Evolutionary conservation across 1,284 basidiomycete genomes (phyloP).

Genomic region (Stygiomarasmius scandens): DNA sequence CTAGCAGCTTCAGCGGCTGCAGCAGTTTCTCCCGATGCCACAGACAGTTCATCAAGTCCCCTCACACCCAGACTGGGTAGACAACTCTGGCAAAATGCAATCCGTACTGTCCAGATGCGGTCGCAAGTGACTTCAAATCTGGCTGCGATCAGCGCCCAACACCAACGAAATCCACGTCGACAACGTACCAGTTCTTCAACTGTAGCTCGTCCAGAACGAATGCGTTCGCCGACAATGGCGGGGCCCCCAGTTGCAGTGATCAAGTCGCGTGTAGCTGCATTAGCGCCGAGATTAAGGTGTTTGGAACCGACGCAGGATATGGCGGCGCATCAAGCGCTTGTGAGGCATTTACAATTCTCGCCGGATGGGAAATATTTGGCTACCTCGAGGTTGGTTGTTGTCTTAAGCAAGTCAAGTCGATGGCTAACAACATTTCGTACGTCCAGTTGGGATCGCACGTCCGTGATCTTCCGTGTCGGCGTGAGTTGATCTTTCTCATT

Average conservation of each 20-base stretch:
- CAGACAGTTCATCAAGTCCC: neutral
- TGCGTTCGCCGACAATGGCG: constrained; percentile 28
- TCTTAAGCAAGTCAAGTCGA: too few species aligned
- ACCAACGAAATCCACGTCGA: constrained; percentile 28
- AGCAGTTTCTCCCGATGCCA: neutral
- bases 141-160: constrained; percentile 26
- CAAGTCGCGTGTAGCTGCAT: constrained; percentile 44
- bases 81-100: constrained; percentile 31
- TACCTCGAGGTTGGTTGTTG: constrained; percentile 58
- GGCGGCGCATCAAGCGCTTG: constrained; percentile 64
- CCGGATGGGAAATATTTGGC: constrained; percentile 71
- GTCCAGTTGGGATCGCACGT: constrained; percentile 75
- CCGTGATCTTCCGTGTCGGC: constrained; percentile 71
- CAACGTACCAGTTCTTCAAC: constrained; percentile 37
- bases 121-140: constrained; percentile 30
- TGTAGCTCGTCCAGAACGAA: constrained; percentile 43
- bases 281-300: constrained; percentile 60
- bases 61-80: constrained; percentile 18
- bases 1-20: neutral
- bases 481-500: constrained; percentile 37
- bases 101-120: constrained; percentile 32
- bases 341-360: constrained; percentile 72
- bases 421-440: constrained; percentile 3
- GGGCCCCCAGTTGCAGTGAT: constrained; percentile 44
- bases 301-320: constrained; percentile 63